Conservation (phyloP, 225 moss, liverwort and hornwort species). For the Polytrichum commune region DNA sequence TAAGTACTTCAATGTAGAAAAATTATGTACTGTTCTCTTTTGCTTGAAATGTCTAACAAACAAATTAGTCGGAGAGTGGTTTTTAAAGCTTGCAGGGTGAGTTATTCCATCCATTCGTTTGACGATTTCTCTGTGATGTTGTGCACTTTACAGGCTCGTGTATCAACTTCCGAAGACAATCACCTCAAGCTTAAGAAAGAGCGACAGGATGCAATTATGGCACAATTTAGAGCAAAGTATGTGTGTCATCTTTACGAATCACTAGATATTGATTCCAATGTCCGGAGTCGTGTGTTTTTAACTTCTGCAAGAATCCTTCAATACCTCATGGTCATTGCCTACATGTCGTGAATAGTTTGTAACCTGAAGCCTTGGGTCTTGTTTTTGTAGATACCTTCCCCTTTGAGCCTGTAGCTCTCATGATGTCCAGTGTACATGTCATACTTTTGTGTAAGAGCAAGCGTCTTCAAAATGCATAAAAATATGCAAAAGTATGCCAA, state of each 20-base stretch:
- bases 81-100: background rate
- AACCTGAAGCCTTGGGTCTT: too few species aligned
- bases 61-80: background rate
- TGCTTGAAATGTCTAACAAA: background rate
- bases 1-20: background rate
- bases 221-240: slow-evolving; percentile 84
- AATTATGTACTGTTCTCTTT: background rate
- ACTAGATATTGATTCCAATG: too few species aligned
- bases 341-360: too few species aligned
- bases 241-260: background rate
- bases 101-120: background rate
- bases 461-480: too few species aligned
- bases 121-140: background rate
- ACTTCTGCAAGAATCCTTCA: too few species aligned
- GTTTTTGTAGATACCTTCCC: too few species aligned
- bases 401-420: too few species aligned
- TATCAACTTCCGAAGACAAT: slow-evolving; percentile 47
- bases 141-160: slow-evolving; percentile 34
- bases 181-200: slow-evolving; percentile 78
- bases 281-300: too few species aligned
- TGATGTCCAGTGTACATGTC: too few species aligned
- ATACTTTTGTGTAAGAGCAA: too few species aligned
- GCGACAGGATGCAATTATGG: slow-evolving; percentile 88
- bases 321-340: too few species aligned
- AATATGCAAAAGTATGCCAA: too few species aligned